A percentile compares a stretch with the other conserved stretches of the same genome.
Conservation (phyloP, 306 rosid species). For the Mimosa pudica region DNA sequence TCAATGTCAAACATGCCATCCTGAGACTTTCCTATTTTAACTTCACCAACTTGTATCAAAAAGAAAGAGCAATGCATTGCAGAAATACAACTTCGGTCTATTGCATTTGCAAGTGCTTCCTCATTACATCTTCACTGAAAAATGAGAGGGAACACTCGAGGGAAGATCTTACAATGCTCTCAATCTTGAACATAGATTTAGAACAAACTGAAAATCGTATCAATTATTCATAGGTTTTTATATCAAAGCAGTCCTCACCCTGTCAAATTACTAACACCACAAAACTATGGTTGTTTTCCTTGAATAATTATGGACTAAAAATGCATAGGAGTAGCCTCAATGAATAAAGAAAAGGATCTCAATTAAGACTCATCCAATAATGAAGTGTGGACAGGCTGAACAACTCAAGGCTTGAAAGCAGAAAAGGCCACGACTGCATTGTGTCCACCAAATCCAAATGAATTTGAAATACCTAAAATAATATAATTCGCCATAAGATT, state of each 20-base stretch:
- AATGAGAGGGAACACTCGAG: conserved; percentile 16
- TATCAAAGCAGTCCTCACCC: conserved; percentile 32
- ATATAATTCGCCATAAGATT: conserved; percentile 12
- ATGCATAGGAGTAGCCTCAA: conserved; percentile 50
- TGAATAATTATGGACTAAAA: conserved; percentile 22
- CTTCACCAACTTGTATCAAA: too few relatives aligned
- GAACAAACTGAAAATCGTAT: conserved; percentile 23
- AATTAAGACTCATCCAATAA: conserved; percentile 48
- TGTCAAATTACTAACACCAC: conserved; percentile 32
- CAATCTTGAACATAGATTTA: conserved; percentile 27
- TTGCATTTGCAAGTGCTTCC: neutral
- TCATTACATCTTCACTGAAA: conserved; percentile 9
- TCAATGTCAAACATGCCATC: too few relatives aligned
- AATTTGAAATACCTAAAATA: conserved; percentile 83
- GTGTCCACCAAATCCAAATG: conserved; percentile 98
- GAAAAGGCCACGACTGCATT: conserved; percentile 95
- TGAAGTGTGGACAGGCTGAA: conserved; percentile 41
- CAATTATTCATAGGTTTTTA: conserved; percentile 21
- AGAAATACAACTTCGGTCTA: too few relatives aligned
- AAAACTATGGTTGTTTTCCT: conserved; percentile 1
- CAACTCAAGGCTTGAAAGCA: conserved; percentile 80
- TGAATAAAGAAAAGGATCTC: conserved; percentile 43
- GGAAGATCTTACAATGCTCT: conserved; percentile 24
- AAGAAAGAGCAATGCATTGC: too few relatives aligned
- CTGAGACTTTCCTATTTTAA: too few relatives aligned